Base-by-base conservation (phyloP, 2,329 filamentous ascomycete species). In the Acephala macrosclerotiorum region DNA sequence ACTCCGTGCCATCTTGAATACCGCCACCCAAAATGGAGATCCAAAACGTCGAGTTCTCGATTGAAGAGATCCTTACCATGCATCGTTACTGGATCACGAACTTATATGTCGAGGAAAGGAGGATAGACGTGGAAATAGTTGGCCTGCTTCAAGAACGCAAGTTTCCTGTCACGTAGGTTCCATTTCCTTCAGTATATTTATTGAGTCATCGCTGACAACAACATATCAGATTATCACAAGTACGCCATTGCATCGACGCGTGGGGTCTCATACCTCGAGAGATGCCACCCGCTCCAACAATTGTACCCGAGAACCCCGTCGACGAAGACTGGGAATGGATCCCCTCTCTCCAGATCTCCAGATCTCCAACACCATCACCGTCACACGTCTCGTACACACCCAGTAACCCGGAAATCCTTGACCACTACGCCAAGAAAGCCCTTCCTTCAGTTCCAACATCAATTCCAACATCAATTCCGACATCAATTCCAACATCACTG, bases 61-160 rank as follows among this genome's bases (percentile, higher is more conserved):
- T 69, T 18, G 70, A 73, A 53, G 70, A 74, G 29, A 61, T 73
- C 7, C 61, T 74, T 12, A 65, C 61, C 22, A 33, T 68, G 4
- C 70, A 72, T 61, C 66, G 69, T 18, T 26, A 60, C 12, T 71
- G 68, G 66, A 68, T 73, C 36, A 70, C 67, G 2, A 60, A 67
- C 26, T 61, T 71, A 2, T 74, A 73, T 51, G 35, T 70, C 25
- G 58, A 72, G 29, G 68, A 71, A 1, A 59, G 58, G 16, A 73
- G 70, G 49, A 67, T 65, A 18, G 68, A 66, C 51, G 53, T 42
- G 20, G 69, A 74, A 38, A 74, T 74, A 16, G 70, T 72, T 9
- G 60, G 36, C 3, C 4, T 68, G 8, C 62, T 73, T 29, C 61
- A 59, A 36, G 67, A 70, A 18, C 61, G 53, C 7, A 58, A 53